Evolutionary conservation across 2,329 filamentous ascomycete species (phyloP).

Genomic region (Rhinocladiella similis): DNA sequence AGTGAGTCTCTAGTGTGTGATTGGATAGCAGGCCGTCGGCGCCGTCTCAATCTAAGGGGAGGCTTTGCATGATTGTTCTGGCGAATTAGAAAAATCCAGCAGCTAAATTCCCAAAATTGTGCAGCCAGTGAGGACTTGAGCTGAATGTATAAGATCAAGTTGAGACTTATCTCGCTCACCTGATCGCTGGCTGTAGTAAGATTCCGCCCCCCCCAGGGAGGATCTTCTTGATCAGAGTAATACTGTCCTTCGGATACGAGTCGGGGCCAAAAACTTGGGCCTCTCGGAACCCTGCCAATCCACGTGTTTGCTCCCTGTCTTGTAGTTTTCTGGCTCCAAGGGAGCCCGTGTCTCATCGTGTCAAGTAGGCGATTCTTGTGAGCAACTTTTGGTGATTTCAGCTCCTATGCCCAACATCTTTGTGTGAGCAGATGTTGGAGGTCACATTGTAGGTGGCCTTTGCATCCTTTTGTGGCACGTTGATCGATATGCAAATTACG

Average conservation of each 20-base stretch:
- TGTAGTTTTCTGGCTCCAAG: neutral
- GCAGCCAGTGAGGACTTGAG: neutral
- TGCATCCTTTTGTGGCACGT: neutral
- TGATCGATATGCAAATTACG: neutral
- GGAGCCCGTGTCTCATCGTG: neutral
- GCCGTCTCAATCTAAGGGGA: neutral
- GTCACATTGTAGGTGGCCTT: neutral
- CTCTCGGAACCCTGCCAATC: neutral
- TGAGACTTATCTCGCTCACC: neutral
- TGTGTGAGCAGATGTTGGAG: neutral
- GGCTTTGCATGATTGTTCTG: neutral
- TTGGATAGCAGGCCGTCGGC: neutral
- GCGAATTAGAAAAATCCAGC: neutral
- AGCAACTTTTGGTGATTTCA: no score
- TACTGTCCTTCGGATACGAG: conserved; percentile 1
- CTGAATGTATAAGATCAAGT: neutral
- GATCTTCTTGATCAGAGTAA: neutral
- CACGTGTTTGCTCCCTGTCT: neutral
- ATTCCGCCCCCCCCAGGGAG: neutral
- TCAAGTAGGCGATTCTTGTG: no score
- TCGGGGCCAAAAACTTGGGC: neutral
- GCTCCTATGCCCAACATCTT: neutral
- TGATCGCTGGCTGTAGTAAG: neutral
- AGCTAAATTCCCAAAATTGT: neutral
- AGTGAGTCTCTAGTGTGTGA: neutral